Evolutionary conservation across 305 asterid species (phyloP), one percentile per base, ranked within the genome.

Genomic region (Solanum hybrid): DNA sequence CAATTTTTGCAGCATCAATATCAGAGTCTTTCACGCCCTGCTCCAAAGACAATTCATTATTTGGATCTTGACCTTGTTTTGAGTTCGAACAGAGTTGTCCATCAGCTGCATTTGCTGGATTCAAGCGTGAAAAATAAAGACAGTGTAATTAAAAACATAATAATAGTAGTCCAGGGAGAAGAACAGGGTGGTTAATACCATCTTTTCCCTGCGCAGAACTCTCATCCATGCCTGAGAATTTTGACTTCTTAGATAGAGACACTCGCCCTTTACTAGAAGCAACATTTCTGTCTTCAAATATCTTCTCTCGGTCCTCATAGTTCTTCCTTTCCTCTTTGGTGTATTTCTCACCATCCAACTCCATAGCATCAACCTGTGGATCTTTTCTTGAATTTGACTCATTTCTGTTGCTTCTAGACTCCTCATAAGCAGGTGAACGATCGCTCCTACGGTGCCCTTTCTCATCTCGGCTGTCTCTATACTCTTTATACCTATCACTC

Each of bases 1-100:
- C 99, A 90, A 95, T 88, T 92, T 94, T 97, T 56, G 99, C 99
- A 88, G 99, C 99, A 92, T 95, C 98, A 80, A 97, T 94, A 91
- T 96, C 99, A 89, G 99, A 94, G 90, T 95, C 97, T 56, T 93
- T 95, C 93, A 95, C 94, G 51, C 38, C 93, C 92, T 92, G 93
- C 93, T 95, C 96, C 37, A 96, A 91, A 40, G 93, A 85, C 89
- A 92, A 95, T 91, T 90, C 89, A 91, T 88, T 75, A 35, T 86
- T 85, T 89, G 86, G 85, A 89, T 78, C 93, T 86, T 71, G 86
- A 87, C 76, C 89, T 91, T 90, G 90, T 89, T 88, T 90, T 89
- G 90, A 88, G 75, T 60, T 89, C 26, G 34, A 77, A 86, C 90
- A 87, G 66, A 75, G 87, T 26, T 79, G 72, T 80, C 71, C 91